A percentile compares a stretch with the other conserved stretches of the same genome.
phyloP scores from a whole-genome alignment of 2,329 filamentous ascomycete species.

The Cercospora citrullina region DNA sequence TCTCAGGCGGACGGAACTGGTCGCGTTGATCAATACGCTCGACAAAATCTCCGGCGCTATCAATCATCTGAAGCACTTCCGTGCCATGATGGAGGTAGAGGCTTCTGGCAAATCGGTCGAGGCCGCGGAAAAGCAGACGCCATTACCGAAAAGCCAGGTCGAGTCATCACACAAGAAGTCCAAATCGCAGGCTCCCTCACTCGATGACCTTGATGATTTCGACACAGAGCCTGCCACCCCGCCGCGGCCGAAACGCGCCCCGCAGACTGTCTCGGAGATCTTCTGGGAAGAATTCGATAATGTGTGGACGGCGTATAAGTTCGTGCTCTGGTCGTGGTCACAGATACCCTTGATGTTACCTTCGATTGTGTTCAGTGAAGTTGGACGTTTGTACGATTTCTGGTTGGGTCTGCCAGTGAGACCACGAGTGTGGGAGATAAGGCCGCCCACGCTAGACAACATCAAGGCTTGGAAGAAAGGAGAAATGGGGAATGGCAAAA shows the following conservation, averaged over 20 bases:
- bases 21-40: constrained; percentile 92
- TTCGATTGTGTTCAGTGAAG: constrained; percentile 56
- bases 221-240: constrained; percentile 25
- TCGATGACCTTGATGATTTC: constrained; percentile 32
- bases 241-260: constrained; percentile 36
- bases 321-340: constrained; percentile 70
- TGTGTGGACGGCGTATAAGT: constrained; percentile 63
- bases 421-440: constrained; percentile 57
- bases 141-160: constrained; percentile 13
- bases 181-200: constrained; percentile 12
- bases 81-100: constrained; percentile 48
- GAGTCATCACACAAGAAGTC: constrained; percentile 16
- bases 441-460: constrained; percentile 39
- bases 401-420: constrained; percentile 64
- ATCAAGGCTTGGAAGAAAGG: constrained; percentile 15
- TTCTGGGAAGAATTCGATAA: constrained; percentile 64
- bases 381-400: constrained; percentile 58
- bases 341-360: constrained; percentile 38
- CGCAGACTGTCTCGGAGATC: constrained; percentile 53
- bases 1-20: constrained; percentile 85
- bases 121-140: constrained; percentile 19
- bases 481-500: constrained; percentile 26
- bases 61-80: constrained; percentile 71
- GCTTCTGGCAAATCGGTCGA: constrained; percentile 23
- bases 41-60: constrained; percentile 82